Conservation (phyloP, 805 yeast species). For the Ogataea parapolymorpha region DNA sequence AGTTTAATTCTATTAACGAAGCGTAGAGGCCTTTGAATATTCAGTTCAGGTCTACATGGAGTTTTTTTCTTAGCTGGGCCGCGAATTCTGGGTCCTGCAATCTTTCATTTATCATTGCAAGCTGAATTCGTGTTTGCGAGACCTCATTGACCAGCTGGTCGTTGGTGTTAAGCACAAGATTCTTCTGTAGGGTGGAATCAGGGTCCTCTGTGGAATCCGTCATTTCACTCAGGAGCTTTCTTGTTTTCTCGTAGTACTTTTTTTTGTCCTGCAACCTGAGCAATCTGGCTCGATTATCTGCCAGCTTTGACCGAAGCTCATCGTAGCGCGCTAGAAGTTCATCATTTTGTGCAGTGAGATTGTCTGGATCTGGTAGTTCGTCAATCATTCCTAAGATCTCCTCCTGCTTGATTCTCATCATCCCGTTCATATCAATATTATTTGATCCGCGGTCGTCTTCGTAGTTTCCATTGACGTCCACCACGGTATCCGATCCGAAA, state of each 20-base stretch:
- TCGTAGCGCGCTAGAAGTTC: constrained; percentile 28
- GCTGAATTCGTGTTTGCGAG: constrained; percentile 19
- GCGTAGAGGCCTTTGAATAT: not conserved
- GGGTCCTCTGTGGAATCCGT: constrained; percentile 8
- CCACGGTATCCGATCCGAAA: constrained; percentile 20
- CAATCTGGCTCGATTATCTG: constrained; percentile 15
- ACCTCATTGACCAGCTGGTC: constrained; percentile 21
- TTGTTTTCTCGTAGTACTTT: constrained; percentile 17
- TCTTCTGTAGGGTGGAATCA: constrained; percentile 19
- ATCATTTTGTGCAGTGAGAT: constrained; percentile 18
- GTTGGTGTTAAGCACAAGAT: constrained; percentile 22
- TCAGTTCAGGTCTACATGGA: not conserved
- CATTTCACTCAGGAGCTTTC: constrained; percentile 12
- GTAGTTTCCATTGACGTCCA: constrained; percentile 25
- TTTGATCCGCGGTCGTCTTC: constrained; percentile 12
- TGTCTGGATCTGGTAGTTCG: constrained; percentile 30
- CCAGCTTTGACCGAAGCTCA: constrained; percentile 13
- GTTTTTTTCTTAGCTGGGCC: not conserved
- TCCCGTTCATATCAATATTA: constrained; percentile 25
- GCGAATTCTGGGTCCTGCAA: constrained; percentile 8
- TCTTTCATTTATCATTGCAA: constrained; percentile 18
- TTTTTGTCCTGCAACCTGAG: constrained; percentile 14
- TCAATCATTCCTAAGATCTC: constrained; percentile 24
- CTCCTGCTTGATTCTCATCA: constrained; percentile 19
- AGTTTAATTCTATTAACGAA: not conserved